Conservation (phyloP, 1,284 basidiomycete genomes). For the Exobasidium cylindrosporum region DNA sequence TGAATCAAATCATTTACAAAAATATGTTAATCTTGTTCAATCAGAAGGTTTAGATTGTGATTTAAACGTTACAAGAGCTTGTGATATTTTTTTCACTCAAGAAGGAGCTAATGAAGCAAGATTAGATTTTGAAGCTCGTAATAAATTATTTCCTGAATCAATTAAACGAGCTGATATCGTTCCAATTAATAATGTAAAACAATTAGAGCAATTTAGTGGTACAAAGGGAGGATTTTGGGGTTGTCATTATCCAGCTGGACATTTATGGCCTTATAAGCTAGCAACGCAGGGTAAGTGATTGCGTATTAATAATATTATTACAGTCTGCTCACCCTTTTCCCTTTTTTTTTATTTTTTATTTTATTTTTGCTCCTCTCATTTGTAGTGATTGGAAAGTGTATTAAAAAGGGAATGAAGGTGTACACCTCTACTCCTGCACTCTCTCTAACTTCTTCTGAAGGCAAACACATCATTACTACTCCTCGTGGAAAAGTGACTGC, state of each 20-base stretch:
- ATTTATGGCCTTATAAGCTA: constrained; percentile 9
- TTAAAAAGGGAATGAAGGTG: no score
- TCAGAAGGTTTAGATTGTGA: constrained; percentile 7
- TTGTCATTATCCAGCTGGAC: constrained; percentile 6
- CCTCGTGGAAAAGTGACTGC: no score
- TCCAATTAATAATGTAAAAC: neutral
- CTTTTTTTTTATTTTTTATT: no score
- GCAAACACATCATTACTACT: no score
- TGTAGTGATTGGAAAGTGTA: no score
- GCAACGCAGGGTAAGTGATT: no score
- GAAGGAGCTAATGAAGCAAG: neutral
- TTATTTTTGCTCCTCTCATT: no score
- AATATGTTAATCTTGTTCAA: neutral
- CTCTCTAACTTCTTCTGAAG: no score
- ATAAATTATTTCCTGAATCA: neutral
- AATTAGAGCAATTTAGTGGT: neutral
- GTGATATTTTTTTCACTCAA: neutral
- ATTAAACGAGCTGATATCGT: neutral
- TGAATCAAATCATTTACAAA: neutral
- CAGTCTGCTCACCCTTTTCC: no score
- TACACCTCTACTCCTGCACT: no score
- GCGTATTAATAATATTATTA: no score
- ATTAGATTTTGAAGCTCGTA: constrained; percentile 1
- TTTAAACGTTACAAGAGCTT: neutral
- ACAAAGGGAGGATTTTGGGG: constrained; percentile 4